phyloP scores from a whole-genome alignment of 2,329 filamentous ascomycete species.

The Alternaria panax region DNA sequence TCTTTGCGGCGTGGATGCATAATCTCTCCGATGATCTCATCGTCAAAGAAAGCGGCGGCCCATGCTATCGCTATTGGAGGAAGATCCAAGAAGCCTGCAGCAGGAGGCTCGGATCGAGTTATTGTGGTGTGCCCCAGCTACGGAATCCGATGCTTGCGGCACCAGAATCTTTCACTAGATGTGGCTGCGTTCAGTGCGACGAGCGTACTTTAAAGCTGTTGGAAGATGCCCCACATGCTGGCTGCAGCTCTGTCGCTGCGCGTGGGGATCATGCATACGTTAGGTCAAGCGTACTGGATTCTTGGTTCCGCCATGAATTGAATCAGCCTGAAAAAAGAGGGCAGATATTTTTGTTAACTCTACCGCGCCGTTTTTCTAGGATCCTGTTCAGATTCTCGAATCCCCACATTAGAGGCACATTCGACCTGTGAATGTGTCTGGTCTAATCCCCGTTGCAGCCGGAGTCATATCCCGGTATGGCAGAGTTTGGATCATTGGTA shows the following conservation, averaged over 20 bases:
- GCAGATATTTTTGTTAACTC: neutral
- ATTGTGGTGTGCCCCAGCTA: neutral
- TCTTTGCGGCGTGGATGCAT: conserved; percentile 43
- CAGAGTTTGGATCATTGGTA: too few species aligned
- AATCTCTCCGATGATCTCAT: conserved; percentile 41
- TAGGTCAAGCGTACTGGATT: neutral
- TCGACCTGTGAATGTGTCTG: too few species aligned
- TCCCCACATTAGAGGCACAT: too few species aligned
- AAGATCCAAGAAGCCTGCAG: conserved; percentile 27
- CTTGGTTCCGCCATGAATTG: neutral
- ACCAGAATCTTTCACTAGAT: neutral
- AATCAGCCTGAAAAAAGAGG: neutral
- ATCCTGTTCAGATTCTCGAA: too few species aligned
- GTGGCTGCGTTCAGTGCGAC: too few species aligned
- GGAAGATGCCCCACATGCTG: neutral
- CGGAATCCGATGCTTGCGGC: too few species aligned
- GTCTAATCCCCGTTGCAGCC: too few species aligned
- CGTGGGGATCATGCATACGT: neutral
- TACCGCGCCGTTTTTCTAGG: neutral
- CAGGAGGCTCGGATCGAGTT: conserved; percentile 11
- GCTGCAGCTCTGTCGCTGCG: neutral
- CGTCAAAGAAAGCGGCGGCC: conserved; percentile 41
- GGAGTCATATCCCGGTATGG: too few species aligned
- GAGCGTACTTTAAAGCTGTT: neutral
- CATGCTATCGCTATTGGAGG: conserved; percentile 32